Evolutionary conservation across 2,329 filamentous ascomycete genomes (phyloP).

Genomic region (Fusarium sterilihyphosum): DNA sequence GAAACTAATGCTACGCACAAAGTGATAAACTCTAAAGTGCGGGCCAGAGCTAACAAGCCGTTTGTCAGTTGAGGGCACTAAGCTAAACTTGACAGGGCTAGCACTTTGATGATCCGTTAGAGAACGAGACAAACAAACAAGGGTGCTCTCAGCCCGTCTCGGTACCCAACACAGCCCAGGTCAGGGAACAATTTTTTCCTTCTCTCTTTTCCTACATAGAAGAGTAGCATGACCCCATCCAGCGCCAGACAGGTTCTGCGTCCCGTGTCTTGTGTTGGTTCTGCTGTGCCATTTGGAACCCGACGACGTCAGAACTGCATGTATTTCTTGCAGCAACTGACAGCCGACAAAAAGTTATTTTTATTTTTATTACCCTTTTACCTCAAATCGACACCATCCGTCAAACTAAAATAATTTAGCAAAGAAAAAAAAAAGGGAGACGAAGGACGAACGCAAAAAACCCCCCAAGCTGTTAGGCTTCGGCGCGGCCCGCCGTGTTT

Average conservation of each 20-base stretch:
- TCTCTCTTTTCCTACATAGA: neutral
- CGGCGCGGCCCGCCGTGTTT: conserved; percentile 31
- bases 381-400: neutral
- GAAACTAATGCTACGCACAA: neutral
- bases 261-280: neutral
- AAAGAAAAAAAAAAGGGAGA: neutral
- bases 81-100: neutral
- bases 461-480: conserved; percentile 3
- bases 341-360: neutral
- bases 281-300: neutral
- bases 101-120: neutral
- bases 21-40: neutral
- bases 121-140: neutral
- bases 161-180: neutral
- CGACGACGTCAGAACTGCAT: neutral
- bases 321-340: neutral
- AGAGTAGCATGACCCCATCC: neutral
- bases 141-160: neutral
- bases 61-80: neutral
- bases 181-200: neutral
- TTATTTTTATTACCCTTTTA: neutral
- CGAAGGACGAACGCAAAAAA: neutral
- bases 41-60: neutral
- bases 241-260: neutral
- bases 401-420: conserved; percentile 19